Conservation (phyloP, 2,329 filamentous ascomycete genomes). For the Fusarium avenaceum region DNA sequence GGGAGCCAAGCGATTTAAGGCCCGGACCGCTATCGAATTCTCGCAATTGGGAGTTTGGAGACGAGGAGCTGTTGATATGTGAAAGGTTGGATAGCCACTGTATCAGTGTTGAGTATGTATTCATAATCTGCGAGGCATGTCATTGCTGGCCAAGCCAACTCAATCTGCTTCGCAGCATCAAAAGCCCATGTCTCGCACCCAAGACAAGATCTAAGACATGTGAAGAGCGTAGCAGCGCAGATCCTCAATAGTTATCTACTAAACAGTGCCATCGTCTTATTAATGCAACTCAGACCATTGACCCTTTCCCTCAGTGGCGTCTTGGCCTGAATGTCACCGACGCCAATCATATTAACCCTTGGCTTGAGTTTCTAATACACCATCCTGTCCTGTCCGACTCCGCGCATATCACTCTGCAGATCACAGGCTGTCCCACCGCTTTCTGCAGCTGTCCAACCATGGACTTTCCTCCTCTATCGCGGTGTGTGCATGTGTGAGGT, state of each 20-base stretch:
- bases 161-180: neutral
- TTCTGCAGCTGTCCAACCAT: neutral
- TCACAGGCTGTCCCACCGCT: neutral
- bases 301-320: neutral
- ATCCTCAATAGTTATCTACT: neutral
- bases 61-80: neutral
- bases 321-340: neutral
- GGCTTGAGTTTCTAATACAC: neutral
- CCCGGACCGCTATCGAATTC: conserved; percentile 17
- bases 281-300: neutral
- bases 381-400: neutral
- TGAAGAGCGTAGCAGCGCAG: conserved; percentile 1
- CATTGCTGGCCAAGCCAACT: neutral
- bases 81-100: conserved; percentile 3
- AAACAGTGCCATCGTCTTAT: neutral
- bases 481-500: neutral
- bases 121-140: neutral
- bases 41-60: neutral
- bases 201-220: conserved; percentile 23
- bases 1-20: conserved; percentile 7
- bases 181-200: conserved; percentile 5
- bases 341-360: neutral
- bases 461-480: neutral
- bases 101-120: neutral
- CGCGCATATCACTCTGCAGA: neutral